Percentiles rank a stretch among this genome's conserved stretches.
Evolutionary conservation across 352 stramenopile genomes (phyloP).

Genomic region (Globisporangium alternatum): DNA sequence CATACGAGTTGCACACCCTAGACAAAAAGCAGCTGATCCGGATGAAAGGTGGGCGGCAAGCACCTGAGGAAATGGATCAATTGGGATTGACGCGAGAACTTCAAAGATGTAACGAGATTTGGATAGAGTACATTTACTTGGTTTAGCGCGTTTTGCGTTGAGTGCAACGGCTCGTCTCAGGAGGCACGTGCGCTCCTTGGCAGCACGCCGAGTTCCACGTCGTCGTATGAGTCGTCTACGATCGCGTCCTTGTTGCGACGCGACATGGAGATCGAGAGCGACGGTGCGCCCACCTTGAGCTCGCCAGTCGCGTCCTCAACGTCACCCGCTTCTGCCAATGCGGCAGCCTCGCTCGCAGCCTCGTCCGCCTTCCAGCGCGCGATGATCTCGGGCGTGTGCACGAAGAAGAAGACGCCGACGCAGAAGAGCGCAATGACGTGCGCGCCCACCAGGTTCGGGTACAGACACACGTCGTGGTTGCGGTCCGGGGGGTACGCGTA

Average conservation of each 20-base stretch:
- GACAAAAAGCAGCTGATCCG: too few species aligned
- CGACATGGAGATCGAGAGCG: constrained; percentile 38
- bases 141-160: constrained; percentile 1
- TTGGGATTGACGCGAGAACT: neutral
- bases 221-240: constrained; percentile 57
- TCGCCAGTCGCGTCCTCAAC: constrained; percentile 18
- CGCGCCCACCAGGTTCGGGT: constrained; percentile 68
- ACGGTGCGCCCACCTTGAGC: constrained; percentile 27
- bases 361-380: constrained; percentile 24
- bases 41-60: too few species aligned
- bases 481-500: constrained; percentile 68
- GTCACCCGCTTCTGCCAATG: constrained; percentile 22
- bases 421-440: constrained; percentile 82
- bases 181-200: constrained; percentile 37
- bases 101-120: neutral
- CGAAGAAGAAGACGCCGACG: constrained; percentile 78
- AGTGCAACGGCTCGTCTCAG: constrained; percentile 7
- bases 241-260: constrained; percentile 35
- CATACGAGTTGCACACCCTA: too few species aligned
- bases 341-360: constrained; percentile 13
- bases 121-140: constrained; percentile 7
- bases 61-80: neutral
- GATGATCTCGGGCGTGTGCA: constrained; percentile 75
- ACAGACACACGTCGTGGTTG: constrained; percentile 77
- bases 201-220: constrained; percentile 56